Evolutionary conservation across 2,329 filamentous ascomycete species (phyloP).

Genomic region (Pseudopithomyces maydicus): DNA sequence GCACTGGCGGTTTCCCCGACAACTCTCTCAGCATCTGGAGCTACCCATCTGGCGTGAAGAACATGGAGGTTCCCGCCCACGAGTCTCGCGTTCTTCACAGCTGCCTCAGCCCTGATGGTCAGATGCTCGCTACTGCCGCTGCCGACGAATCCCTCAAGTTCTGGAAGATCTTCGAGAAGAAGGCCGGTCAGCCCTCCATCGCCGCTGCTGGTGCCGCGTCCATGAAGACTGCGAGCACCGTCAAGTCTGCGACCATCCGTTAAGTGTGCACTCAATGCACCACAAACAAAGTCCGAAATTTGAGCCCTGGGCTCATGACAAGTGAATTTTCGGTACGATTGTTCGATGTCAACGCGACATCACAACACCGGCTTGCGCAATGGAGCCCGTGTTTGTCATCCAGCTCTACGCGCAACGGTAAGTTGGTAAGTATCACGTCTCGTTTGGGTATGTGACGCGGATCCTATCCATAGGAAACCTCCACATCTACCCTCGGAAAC

Average conservation of each 20-base stretch:
- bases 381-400: conserved; percentile 29
- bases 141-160: conserved; percentile 98
- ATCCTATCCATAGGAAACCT: conserved; percentile 30
- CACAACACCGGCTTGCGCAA: conserved; percentile 44
- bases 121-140: conserved; percentile 95
- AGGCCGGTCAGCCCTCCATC: conserved; percentile 73
- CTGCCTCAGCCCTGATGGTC: conserved; percentile 94
- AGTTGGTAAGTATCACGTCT: conserved; percentile 50
- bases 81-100: conserved; percentile 97
- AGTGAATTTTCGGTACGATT: conserved; percentile 13
- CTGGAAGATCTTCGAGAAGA: conserved; percentile 99
- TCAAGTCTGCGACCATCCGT: conserved; percentile 84
- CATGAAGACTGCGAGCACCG: conserved; percentile 75
- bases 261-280: conserved; percentile 22
- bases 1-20: conserved; percentile 97
- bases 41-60: conserved; percentile 95
- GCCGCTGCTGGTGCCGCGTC: conserved; percentile 70
- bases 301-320: conserved; percentile 22
- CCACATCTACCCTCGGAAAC: conserved; percentile 40
- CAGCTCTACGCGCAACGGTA: conserved; percentile 49
- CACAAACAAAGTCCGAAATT: conserved; percentile 5
- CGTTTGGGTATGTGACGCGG: conserved; percentile 47
- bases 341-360: conserved; percentile 17
- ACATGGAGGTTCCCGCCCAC: conserved; percentile 96
- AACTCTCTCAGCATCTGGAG: conserved; percentile 99